These are phyloP conservation scores for Talaromyces sp. DNA, from an alignment of 2,329 filamentous ascomycete species.

Conservation along the genomic window DNA sequence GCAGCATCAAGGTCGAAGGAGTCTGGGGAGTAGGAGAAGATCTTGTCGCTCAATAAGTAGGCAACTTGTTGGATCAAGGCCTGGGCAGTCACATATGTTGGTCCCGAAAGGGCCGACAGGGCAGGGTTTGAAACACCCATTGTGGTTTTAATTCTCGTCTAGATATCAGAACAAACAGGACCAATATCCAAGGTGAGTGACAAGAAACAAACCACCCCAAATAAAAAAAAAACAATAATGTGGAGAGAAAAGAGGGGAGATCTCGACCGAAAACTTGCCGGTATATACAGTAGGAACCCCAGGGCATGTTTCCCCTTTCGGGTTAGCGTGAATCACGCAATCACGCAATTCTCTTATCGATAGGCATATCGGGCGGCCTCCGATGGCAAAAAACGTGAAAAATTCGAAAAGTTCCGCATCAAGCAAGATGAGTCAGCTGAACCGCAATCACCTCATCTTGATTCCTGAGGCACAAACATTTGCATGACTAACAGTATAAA, in stretches of 20 bases:
- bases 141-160: constrained; percentile 27
- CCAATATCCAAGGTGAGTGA: constrained; percentile 24
- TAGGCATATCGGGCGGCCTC: constrained; percentile 8
- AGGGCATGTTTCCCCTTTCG: constrained; percentile 31
- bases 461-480: not conserved
- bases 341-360: constrained; percentile 42
- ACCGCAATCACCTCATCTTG: not conserved
- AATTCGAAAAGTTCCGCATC: constrained; percentile 3
- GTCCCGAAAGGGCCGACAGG: constrained; percentile 70
- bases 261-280: constrained; percentile 17
- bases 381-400: constrained; percentile 9
- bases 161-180: constrained; percentile 24
- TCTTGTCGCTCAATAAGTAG: constrained; percentile 92
- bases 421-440: constrained; percentile 6
- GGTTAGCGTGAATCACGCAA: constrained; percentile 34
- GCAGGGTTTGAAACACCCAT: constrained; percentile 44
- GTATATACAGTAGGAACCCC: constrained; percentile 31
- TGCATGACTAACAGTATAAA: not conserved
- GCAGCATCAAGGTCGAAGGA: constrained; percentile 89
- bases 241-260: constrained; percentile 25
- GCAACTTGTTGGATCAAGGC: constrained; percentile 93
- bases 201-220: constrained; percentile 25
- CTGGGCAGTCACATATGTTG: constrained; percentile 91
- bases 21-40: constrained; percentile 95
- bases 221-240: constrained; percentile 22